These are phyloP conservation scores for Entomophthora muscae DNA, from an alignment of 371 early-diverging fungal genomes.

Conservation along the genomic window DNA sequence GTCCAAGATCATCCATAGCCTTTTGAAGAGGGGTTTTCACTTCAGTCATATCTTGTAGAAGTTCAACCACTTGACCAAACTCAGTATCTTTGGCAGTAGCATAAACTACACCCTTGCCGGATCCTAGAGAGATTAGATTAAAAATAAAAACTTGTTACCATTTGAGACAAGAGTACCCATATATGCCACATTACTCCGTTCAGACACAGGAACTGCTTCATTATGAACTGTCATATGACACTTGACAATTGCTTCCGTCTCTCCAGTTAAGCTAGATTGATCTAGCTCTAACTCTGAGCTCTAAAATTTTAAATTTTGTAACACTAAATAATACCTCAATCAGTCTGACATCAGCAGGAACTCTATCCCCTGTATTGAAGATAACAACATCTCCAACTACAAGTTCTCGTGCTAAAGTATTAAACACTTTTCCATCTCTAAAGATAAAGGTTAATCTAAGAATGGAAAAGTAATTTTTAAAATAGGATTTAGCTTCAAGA, in stretches of 20 bases:
- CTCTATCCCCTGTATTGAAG: constrained; percentile 69
- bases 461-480: no score
- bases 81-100: constrained; percentile 76
- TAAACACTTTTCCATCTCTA: constrained; percentile 36
- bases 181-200: constrained; percentile 65
- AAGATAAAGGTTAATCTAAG: no score
- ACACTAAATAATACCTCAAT: constrained; percentile 23
- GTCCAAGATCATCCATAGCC: constrained; percentile 76
- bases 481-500: no score
- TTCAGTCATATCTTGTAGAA: constrained; percentile 72
- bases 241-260: constrained; percentile 61
- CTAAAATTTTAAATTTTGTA: constrained; percentile 12
- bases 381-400: constrained; percentile 73
- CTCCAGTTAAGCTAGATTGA: constrained; percentile 80
- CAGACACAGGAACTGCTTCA: constrained; percentile 41
- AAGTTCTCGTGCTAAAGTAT: constrained; percentile 46
- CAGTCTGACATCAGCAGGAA: constrained; percentile 73
- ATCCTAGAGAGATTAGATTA: constrained; percentile 18
- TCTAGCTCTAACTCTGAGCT: constrained; percentile 64
- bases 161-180: constrained; percentile 76
- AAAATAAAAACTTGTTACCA: constrained; percentile 16
- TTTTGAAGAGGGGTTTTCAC: constrained; percentile 70
- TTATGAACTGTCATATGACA: constrained; percentile 28
- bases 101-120: constrained; percentile 64
- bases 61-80: constrained; percentile 63